phyloP scores from a whole-genome alignment of 2,329 filamentous ascomycete genomes.

The Calonectria pseudoreteaudii region DNA sequence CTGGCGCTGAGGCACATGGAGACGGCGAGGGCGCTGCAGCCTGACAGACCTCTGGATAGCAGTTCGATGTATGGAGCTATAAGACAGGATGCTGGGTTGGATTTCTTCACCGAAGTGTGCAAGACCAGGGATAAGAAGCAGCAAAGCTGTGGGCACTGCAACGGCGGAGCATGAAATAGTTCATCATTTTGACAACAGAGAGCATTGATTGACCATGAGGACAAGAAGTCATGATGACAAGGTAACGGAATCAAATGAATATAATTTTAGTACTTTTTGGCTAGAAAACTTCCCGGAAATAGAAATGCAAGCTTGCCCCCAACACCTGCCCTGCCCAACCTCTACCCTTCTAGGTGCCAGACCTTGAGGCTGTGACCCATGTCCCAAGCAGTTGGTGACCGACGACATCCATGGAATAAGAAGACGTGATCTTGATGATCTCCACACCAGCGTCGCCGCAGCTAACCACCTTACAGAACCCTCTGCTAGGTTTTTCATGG shows the following conservation, averaged over 20 bases:
- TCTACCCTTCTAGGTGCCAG: neutral
- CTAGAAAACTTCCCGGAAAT: neutral
- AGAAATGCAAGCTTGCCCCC: neutral
- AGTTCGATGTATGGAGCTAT: slow-evolving; percentile 20
- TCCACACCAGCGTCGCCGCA: too few species aligned
- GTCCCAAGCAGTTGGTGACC: too few species aligned
- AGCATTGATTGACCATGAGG: too few species aligned
- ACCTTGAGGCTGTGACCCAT: neutral
- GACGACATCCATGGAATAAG: too few species aligned
- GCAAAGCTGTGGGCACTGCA: neutral
- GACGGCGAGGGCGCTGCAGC: slow-evolving; percentile 6
- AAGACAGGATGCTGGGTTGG: slow-evolving; percentile 13
- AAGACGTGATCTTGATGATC: too few species aligned
- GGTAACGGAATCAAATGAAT: neutral
- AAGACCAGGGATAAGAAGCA: slow-evolving; percentile 5
- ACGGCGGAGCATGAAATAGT: neutral
- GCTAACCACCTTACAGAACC: too few species aligned
- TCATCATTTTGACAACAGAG: neutral
- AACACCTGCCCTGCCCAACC: neutral
- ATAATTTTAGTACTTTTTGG: neutral
- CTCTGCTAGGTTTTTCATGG: too few species aligned
- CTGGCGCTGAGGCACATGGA: slow-evolving; percentile 16
- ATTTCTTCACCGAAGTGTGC: slow-evolving; percentile 15
- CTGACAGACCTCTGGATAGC: slow-evolving; percentile 18
- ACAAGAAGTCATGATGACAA: neutral